A percentile compares a stretch with the other conserved stretches of the same genome.
phyloP scores from a whole-genome alignment of 805 yeast species.

The Hanseniaspora valbyensis region DNA sequence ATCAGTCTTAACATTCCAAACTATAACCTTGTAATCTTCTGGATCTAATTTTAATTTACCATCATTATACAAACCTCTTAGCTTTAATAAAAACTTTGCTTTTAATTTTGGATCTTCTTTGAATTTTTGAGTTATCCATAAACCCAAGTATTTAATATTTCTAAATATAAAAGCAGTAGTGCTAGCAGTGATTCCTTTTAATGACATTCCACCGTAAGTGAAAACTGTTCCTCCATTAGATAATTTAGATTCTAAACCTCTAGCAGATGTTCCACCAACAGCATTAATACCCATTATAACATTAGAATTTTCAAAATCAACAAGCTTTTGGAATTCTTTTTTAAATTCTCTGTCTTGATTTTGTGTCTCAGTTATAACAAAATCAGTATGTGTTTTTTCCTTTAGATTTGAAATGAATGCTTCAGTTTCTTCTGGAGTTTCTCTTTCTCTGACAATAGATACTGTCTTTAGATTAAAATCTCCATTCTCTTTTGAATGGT shows the following conservation, averaged over 20 bases:
- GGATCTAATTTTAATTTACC: slow-evolving; percentile 47
- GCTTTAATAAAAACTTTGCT: slow-evolving; percentile 40
- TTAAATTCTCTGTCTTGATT: slow-evolving; percentile 59
- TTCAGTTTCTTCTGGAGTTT: slow-evolving; percentile 52
- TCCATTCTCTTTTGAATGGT: neutral
- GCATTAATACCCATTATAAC: slow-evolving; percentile 79
- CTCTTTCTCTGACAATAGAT: slow-evolving; percentile 79
- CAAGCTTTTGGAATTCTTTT: slow-evolving; percentile 35
- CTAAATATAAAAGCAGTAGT: slow-evolving; percentile 84
- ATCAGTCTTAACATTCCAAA: slow-evolving; percentile 26
- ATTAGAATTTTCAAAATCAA: slow-evolving; percentile 35
- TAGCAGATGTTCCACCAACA: slow-evolving; percentile 81
- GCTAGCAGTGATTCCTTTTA: slow-evolving; percentile 86
- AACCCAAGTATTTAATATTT: slow-evolving; percentile 74
- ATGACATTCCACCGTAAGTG: slow-evolving; percentile 96
- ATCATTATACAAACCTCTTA: slow-evolving; percentile 46
- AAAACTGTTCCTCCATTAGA: slow-evolving; percentile 63
- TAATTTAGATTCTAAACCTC: slow-evolving; percentile 75
- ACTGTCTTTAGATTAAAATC: slow-evolving; percentile 65
- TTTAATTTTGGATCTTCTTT: slow-evolving; percentile 50
- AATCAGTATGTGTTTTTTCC: slow-evolving; percentile 16
- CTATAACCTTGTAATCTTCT: slow-evolving; percentile 31
- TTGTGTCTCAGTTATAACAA: slow-evolving; percentile 79
- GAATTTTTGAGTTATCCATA: slow-evolving; percentile 76
- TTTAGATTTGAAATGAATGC: slow-evolving; percentile 23